Percentiles rank a stretch among this genome's conserved stretches.
Evolutionary conservation across 352 stramenopile genomes (phyloP).

Genomic region (Globisporangium perplexum): DNA sequence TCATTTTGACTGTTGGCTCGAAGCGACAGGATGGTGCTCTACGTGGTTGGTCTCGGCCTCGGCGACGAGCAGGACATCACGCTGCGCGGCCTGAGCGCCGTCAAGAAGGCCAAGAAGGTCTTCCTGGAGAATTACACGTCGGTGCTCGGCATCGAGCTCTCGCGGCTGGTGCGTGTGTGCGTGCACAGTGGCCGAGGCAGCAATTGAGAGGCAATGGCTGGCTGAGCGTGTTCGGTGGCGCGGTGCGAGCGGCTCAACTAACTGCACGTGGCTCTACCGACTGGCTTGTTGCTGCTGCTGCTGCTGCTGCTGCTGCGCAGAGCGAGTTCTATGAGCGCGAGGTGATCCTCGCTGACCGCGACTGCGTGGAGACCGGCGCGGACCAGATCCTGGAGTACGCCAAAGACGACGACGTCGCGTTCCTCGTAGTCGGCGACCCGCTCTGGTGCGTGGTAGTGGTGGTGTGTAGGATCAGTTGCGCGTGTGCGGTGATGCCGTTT

Average conservation of each 20-base stretch:
- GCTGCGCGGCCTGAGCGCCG: constrained; percentile 93
- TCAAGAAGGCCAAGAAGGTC: constrained; percentile 93
- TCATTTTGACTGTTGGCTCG: too few relatives aligned
- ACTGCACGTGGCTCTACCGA: neutral
- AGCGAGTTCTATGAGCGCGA: constrained; percentile 94
- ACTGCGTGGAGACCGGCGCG: constrained; percentile 95
- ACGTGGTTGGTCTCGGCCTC: constrained; percentile 96
- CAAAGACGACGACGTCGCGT: constrained; percentile 91
- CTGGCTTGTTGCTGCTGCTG: neutral
- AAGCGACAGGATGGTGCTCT: constrained; percentile 81
- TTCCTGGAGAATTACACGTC: constrained; percentile 99
- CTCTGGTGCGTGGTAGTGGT: constrained; percentile 73
- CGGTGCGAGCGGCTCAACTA: neutral
- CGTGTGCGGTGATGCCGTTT: too few relatives aligned
- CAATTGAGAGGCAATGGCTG: neutral
- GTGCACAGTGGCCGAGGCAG: neutral
- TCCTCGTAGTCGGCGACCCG: constrained; percentile 98
- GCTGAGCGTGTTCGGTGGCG: too few relatives aligned
- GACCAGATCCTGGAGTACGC: constrained; percentile 93
- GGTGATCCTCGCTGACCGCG: constrained; percentile 87
- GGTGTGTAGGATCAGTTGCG: neutral
- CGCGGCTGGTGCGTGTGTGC: constrained; percentile 58
- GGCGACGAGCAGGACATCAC: constrained; percentile 99
- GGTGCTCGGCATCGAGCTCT: constrained; percentile 89
- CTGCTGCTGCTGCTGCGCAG: constrained; percentile 23